Conservation (phyloP, 2,329 filamentous ascomycete genomes). For the Anthostomella pinea region DNA sequence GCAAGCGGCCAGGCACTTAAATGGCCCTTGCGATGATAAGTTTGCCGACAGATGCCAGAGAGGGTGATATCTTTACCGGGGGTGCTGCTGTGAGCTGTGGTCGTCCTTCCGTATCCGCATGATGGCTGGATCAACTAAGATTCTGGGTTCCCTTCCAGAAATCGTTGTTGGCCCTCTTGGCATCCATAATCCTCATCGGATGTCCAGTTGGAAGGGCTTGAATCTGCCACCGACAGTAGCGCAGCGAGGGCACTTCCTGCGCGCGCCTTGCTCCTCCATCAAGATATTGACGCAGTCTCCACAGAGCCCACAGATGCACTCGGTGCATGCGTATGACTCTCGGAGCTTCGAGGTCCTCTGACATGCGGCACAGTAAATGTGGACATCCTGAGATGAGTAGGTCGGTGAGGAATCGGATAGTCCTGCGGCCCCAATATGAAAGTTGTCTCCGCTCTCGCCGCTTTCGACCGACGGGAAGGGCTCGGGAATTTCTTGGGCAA, state of each 20-base stretch:
- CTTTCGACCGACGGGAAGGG: slow-evolving; percentile 90
- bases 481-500: slow-evolving; percentile 64
- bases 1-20: slow-evolving; percentile 11
- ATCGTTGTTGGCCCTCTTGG: background rate
- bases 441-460: slow-evolving; percentile 67
- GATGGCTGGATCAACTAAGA: background rate
- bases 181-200: slow-evolving; percentile 52
- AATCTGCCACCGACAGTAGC: slow-evolving; percentile 76
- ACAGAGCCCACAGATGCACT: slow-evolving; percentile 93
- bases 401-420: slow-evolving; percentile 69
- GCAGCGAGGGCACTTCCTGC: slow-evolving; percentile 76
- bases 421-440: slow-evolving; percentile 65
- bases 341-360: slow-evolving; percentile 72
- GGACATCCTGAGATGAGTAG: slow-evolving; percentile 71
- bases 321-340: slow-evolving; percentile 89
- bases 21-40: background rate
- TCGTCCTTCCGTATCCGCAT: background rate
- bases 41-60: slow-evolving; percentile 2
- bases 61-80: no score
- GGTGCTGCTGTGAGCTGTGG: background rate
- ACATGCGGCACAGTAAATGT: slow-evolving; percentile 92
- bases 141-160: background rate
- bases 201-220: slow-evolving; percentile 82
- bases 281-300: slow-evolving; percentile 81
- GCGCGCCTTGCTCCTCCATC: slow-evolving; percentile 70